A percentile compares a stretch with the other conserved stretches of the same genome.
phyloP scores from a whole-genome alignment of 2,329 filamentous ascomycete species.

The Claviceps capensis region DNA sequence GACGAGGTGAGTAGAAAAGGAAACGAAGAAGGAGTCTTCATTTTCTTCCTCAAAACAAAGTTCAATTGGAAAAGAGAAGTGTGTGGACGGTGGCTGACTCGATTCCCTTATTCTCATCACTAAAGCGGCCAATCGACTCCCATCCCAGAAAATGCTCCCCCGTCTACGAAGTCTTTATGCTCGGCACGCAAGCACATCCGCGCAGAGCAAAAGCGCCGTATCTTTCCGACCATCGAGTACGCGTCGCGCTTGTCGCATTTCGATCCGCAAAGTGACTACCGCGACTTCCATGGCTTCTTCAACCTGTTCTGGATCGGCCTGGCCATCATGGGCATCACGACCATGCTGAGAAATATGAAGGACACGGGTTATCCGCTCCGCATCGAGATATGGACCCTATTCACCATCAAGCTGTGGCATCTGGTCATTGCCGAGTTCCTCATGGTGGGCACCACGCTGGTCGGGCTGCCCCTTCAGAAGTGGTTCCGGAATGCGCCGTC shows the following conservation, averaged over 20 bases:
- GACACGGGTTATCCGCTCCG: constrained; percentile 81
- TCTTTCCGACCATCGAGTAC: constrained; percentile 92
- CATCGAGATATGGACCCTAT: constrained; percentile 75
- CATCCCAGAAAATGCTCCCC: constrained; percentile 78
- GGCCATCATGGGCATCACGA: constrained; percentile 91
- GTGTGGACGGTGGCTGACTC: not conserved
- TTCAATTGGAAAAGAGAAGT: not conserved
- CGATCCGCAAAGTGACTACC: constrained; percentile 80
- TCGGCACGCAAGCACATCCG: constrained; percentile 72
- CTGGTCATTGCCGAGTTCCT: constrained; percentile 68
- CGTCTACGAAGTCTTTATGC: constrained; percentile 75
- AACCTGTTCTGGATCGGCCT: constrained; percentile 96
- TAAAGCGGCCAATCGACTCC: constrained; percentile 69
- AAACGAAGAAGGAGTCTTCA: not conserved
- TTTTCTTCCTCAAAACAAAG: not conserved
- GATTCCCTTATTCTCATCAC: not conserved
- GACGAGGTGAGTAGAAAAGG: constrained; percentile 28
- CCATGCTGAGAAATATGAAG: constrained; percentile 84
- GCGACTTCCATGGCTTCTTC: constrained; percentile 95
- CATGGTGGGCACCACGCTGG: constrained; percentile 66
- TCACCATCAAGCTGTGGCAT: constrained; percentile 81
- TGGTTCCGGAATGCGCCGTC: constrained; percentile 41
- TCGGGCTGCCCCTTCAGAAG: constrained; percentile 62
- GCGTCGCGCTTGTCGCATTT: constrained; percentile 87
- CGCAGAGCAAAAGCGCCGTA: constrained; percentile 63